Conservation (phyloP, 768 basidiomycete species). For the Lactarius vividus region DNA sequence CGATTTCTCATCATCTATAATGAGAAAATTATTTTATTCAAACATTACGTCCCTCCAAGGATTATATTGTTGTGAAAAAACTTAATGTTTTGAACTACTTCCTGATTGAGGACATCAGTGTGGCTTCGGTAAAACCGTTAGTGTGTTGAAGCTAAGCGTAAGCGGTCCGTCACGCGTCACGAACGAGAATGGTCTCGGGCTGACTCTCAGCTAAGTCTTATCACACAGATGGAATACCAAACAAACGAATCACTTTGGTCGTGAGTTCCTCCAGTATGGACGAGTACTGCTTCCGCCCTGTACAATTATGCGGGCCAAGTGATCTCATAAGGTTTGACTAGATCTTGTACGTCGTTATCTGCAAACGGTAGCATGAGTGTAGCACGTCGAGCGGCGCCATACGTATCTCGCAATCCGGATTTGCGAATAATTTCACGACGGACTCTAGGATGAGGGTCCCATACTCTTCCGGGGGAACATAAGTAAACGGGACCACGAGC, state of each 20-base stretch:
- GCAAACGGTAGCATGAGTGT: slow-evolving; percentile 73
- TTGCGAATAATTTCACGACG: slow-evolving; percentile 79
- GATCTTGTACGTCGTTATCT: slow-evolving; percentile 86
- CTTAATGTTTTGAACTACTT: slow-evolving; percentile 82
- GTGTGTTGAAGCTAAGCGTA: slow-evolving; percentile 24
- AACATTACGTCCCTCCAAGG: no score
- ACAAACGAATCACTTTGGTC: slow-evolving; percentile 66
- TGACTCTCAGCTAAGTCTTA: slow-evolving; percentile 30
- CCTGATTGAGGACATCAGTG: slow-evolving; percentile 83
- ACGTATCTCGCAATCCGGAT: slow-evolving; percentile 87
- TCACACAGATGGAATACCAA: slow-evolving; percentile 14
- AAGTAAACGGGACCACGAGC: slow-evolving; percentile 77
- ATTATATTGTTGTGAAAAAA: no score
- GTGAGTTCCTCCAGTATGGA: slow-evolving; percentile 80
- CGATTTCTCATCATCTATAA: no score
- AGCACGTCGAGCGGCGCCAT: slow-evolving; percentile 92
- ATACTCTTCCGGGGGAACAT: slow-evolving; percentile 70
- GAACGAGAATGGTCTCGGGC: slow-evolving; percentile 52
- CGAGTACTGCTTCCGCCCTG: slow-evolving; percentile 84
- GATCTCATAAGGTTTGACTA: slow-evolving; percentile 85
- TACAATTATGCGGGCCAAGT: background rate
- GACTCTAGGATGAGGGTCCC: slow-evolving; percentile 65
- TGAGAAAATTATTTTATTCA: no score
- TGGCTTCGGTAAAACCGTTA: slow-evolving; percentile 37
- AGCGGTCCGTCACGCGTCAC: slow-evolving; percentile 21